A percentile compares a stretch with the other conserved stretches of the same genome.
Evolutionary conservation across 768 basidiomycete genomes (phyloP).

Genomic region (Boletus patriciae): DNA sequence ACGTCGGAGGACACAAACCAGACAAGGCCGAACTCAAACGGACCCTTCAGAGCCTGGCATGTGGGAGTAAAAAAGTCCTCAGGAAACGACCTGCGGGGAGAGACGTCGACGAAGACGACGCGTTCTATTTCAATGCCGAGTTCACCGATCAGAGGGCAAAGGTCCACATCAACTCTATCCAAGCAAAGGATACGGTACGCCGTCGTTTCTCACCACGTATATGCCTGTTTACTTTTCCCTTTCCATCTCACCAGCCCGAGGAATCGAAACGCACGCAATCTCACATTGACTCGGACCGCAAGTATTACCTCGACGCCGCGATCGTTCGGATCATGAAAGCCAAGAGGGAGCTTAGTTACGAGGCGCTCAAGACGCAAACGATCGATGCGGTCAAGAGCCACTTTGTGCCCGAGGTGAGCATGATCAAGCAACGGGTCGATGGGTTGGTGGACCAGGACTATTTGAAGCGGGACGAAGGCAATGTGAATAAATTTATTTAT

Average conservation of each 20-base stretch:
- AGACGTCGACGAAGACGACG: slow-evolving; percentile 74
- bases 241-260: slow-evolving; percentile 55
- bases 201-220: neutral
- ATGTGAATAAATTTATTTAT: slow-evolving; percentile 74
- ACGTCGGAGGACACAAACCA: slow-evolving; percentile 27
- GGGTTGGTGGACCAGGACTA: slow-evolving; percentile 85
- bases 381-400: slow-evolving; percentile 86
- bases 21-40: slow-evolving; percentile 73
- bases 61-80: slow-evolving; percentile 86
- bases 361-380: slow-evolving; percentile 77
- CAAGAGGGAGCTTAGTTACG: slow-evolving; percentile 78
- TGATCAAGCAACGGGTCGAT: slow-evolving; percentile 85
- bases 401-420: slow-evolving; percentile 80
- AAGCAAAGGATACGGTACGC: slow-evolving; percentile 86
- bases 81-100: slow-evolving; percentile 74
- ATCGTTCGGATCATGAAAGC: slow-evolving; percentile 98
- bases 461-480: slow-evolving; percentile 70
- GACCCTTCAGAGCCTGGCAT: slow-evolving; percentile 89
- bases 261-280: slow-evolving; percentile 81
- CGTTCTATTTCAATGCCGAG: slow-evolving; percentile 77
- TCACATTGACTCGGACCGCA: slow-evolving; percentile 84
- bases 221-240: neutral
- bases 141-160: slow-evolving; percentile 79
- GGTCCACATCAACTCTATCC: slow-evolving; percentile 94
- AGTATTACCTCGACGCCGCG: slow-evolving; percentile 85